Conservation (phyloP, 1,284 basidiomycete species). For the Leccinum holopus region DNA sequence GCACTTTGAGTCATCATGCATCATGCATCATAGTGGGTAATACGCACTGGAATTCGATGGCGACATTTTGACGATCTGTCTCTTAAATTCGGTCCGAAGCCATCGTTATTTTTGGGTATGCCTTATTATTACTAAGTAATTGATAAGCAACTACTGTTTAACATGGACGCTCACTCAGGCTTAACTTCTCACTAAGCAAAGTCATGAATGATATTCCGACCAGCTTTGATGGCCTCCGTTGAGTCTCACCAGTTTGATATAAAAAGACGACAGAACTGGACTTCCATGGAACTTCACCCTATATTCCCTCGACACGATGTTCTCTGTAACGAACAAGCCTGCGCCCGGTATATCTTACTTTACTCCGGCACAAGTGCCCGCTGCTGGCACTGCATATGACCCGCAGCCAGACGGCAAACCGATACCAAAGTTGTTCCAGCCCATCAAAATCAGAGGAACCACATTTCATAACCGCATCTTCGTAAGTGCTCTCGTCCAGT, state of each 20-base stretch:
- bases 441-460: constrained; percentile 60
- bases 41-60: background rate
- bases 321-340: constrained; percentile 28
- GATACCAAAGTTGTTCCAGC: constrained; percentile 62
- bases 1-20: too few relatives aligned
- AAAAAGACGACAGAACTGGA: background rate
- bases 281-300: background rate
- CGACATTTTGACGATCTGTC: background rate
- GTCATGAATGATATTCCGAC: background rate
- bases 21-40: background rate
- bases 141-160: too few relatives aligned
- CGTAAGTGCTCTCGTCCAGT: constrained; percentile 38
- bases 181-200: constrained; percentile 6
- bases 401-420: constrained; percentile 43
- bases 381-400: constrained; percentile 48
- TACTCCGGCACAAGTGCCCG: constrained; percentile 51
- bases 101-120: background rate
- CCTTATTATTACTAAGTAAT: too few relatives aligned
- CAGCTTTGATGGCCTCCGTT: background rate
- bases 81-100: too few relatives aligned
- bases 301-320: constrained; percentile 9
- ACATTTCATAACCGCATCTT: constrained; percentile 73
- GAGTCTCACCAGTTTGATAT: constrained; percentile 1
- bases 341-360: constrained; percentile 49
- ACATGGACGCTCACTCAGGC: background rate